Evolutionary conservation across 2,329 filamentous ascomycete species (phyloP).

Genomic region (Penicillium sumatraense): DNA sequence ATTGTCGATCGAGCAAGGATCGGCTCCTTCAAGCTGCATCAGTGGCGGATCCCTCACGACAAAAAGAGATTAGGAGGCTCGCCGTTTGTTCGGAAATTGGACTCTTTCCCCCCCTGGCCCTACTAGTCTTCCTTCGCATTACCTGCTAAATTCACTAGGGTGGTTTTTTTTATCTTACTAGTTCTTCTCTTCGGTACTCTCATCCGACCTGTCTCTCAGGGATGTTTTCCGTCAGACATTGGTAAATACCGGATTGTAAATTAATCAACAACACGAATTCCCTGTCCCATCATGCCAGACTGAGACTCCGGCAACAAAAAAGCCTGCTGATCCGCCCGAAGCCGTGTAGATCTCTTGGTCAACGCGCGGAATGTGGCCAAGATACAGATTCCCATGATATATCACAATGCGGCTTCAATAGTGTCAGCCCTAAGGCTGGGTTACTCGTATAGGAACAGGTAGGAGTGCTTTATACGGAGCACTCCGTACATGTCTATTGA

Average conservation of each 20-base stretch:
- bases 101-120: conserved; percentile 2
- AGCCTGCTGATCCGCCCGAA: conserved; percentile 4
- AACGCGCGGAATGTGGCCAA: conserved; percentile 17
- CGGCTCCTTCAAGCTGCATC: conserved; percentile 11
- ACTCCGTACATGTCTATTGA: not conserved
- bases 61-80: conserved; percentile 15
- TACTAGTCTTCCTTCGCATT: not conserved
- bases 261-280: not conserved
- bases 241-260: not conserved
- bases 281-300: conserved; percentile 4
- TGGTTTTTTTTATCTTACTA: not conserved
- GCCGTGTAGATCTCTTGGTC: conserved; percentile 7
- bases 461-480: not conserved
- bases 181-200: conserved; percentile 4
- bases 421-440: conserved; percentile 3
- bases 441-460: not conserved
- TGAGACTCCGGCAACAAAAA: not conserved
- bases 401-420: conserved; percentile 14
- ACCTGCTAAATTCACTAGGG: not conserved
- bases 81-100: conserved; percentile 13
- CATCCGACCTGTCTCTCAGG: conserved; percentile 3
- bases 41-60: conserved; percentile 10
- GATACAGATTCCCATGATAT: conserved; percentile 8
- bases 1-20: conserved; percentile 23
- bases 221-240: not conserved